These are phyloP conservation scores for Tremella fuciformis DNA, from an alignment of 768 basidiomycete genomes.

Conservation along the genomic window DNA sequence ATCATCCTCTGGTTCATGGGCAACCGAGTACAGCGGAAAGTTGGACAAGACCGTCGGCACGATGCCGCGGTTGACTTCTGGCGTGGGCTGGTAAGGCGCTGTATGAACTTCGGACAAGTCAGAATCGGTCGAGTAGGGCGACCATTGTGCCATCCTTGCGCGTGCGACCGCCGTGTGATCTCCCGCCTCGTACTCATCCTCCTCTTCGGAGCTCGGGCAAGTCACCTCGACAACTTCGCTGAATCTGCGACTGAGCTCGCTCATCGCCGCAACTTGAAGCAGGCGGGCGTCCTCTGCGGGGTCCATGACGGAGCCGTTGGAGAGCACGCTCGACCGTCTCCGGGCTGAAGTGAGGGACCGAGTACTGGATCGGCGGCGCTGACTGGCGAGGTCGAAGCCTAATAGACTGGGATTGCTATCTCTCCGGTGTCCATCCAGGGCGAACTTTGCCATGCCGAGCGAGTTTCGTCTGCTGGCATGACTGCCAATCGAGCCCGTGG, in stretches of 20 bases:
- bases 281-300: slow-evolving; percentile 34
- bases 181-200: slow-evolving; percentile 21
- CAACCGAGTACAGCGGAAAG: slow-evolving; percentile 33
- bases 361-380: slow-evolving; percentile 21
- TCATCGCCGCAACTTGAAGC: slow-evolving; percentile 34
- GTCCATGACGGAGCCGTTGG: slow-evolving; percentile 22
- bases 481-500: slow-evolving; percentile 9
- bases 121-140: slow-evolving; percentile 23
- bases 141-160: slow-evolving; percentile 30
- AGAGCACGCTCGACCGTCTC: slow-evolving; percentile 28
- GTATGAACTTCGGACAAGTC: slow-evolving; percentile 42
- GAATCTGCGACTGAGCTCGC: slow-evolving; percentile 33
- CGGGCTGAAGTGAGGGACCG: slow-evolving; percentile 7
- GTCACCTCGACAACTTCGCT: slow-evolving; percentile 46
- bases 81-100: slow-evolving; percentile 34
- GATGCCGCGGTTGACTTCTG: slow-evolving; percentile 14
- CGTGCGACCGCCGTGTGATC: slow-evolving; percentile 16
- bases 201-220: slow-evolving; percentile 18
- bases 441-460: too few relatives aligned
- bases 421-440: background rate
- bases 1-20: slow-evolving; percentile 9
- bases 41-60: slow-evolving; percentile 29
- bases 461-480: slow-evolving; percentile 15
- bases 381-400: slow-evolving; percentile 30
- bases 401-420: slow-evolving; percentile 35